Conservation (phyloP, 2,329 filamentous ascomycete species). For the Rhynchosporium agropyri region DNA sequence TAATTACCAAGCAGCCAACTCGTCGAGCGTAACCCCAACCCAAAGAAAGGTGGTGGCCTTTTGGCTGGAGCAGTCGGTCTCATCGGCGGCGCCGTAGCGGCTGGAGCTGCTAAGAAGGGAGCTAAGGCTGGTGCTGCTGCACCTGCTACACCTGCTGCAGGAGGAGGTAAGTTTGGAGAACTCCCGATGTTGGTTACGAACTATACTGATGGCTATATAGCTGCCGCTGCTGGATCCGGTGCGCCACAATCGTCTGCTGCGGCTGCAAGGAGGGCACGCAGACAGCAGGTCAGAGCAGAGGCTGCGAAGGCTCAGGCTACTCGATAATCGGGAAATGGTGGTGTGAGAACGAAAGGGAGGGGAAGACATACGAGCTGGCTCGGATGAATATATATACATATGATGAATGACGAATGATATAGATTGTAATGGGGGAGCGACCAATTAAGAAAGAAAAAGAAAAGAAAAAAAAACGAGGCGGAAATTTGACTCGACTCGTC, state of each 20-base stretch:
- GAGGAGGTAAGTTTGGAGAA: too few species aligned
- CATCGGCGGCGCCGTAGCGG: neutral
- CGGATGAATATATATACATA: neutral
- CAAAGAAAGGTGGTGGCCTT: neutral
- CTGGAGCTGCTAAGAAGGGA: neutral
- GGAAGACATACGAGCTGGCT: neutral
- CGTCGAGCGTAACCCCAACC: constrained; percentile 7
- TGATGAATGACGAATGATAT: neutral
- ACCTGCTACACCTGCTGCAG: neutral
- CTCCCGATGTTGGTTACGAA: too few species aligned
- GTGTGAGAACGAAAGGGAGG: neutral
- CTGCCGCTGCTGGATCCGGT: neutral
- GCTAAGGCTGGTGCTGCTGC: neutral
- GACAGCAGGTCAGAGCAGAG: neutral
- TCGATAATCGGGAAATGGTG: too few species aligned
- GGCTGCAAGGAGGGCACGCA: constrained; percentile 1
- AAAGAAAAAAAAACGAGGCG: too few species aligned
- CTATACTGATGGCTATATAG: too few species aligned
- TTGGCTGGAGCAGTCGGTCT: constrained; percentile 5
- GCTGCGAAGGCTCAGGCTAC: neutral
- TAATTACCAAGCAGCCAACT: neutral
- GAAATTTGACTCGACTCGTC: too few species aligned
- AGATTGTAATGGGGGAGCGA: too few species aligned
- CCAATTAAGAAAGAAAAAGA: too few species aligned
- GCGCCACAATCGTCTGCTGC: neutral